Base-by-base conservation (phyloP, 2,329 filamentous ascomycete species). In the Cladosporium sp. region DNA sequence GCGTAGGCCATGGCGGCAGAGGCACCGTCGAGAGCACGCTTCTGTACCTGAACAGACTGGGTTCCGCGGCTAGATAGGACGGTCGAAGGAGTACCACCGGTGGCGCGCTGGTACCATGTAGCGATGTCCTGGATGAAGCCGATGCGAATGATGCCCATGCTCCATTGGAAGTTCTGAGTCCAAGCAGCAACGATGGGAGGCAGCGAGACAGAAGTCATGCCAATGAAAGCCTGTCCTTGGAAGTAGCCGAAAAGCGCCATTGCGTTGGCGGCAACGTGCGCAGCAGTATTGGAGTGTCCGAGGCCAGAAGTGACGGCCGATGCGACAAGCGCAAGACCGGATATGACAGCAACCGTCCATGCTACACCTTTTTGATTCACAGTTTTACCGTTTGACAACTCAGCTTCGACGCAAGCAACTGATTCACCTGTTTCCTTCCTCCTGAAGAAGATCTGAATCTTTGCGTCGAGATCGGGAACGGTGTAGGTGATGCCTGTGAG, bases 91-190 rank as follows among this genome's bases (percentile, higher is more conserved):
- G 83, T 91, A 62, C 93, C 93, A 54, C 93, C 93, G 2, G 93
- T 97, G 3, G 93, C 84, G 61, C 92, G 89, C 76, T 96, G 92
- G 71, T 97, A 97, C 93, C 93, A 97, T 35, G 91, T 96, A 61
- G 90, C 90, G 68, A 96, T 89, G 48, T 80, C 80, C 77, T 97
- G 91, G 76, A 97, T 83, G 73, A 96, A 97, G n/a, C 79, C 80
- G 40, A 97, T 81, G 52, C 84, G 83, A 67, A 97, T 96, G 67
- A 97, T 91, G 66, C 93, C 93, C 90, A 97, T 94, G 69, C 88
- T 95, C 93, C 93, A 97, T 71, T 95, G 89, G 77, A 97, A 97
- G 75, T 97, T 93, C 76, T 97, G 92, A 1, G 92, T 96, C 93
- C 93, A 97, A 0, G 92, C 83, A 68, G 89, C 83, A 55, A 96